Evolutionary conservation across 345 rosid species (phyloP), one percentile per base, ranked within the genome.

Genomic region (Clarkia xantiana): DNA sequence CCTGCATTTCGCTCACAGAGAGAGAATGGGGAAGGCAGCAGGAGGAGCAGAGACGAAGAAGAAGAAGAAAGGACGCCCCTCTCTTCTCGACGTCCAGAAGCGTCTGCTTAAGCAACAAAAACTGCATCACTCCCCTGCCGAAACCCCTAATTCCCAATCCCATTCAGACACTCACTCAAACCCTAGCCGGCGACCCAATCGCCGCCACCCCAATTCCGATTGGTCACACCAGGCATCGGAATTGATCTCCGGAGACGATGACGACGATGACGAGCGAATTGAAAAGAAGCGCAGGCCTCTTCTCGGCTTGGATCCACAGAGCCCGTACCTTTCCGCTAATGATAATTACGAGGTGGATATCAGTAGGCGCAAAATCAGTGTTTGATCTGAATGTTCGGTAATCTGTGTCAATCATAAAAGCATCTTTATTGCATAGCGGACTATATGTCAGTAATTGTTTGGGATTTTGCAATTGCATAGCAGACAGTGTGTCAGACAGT

Each of bases 21-120:
- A 45, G 48, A 54, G 22, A 11, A 59, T 64, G 70, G 67, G 75
- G 1, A 86, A 79, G 62, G 68, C 65, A 62, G 76, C 74, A 18
- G 76, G 65, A 40, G 68, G 75, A 66, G 68, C 70, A 29, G 36
- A 29, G 71, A 78, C 63, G 79, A 80, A 71, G 95, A 82, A 68
- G 94, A 89, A 80, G 84, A 90, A 90, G 65, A 90, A 90, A 75
- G 97, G 97, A 15, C 80, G 97, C 45, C 97, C 97, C 1, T 86
- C 97, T 60, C 88, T 90, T 9, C 58, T 90, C 50, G 97, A 90
- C 78, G 79, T 90, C 47, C 91, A 90, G 56, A 86, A 81, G 54
- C 97, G 97, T 56, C 77, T 84, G 62, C 72, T 90, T 59, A 90
- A 81, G 63, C 81, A 76, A 40, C 86, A 79, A 25, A 70, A 53